Conservation (phyloP, 257 asterid genomes). For the Penstemon eatonii region DNA sequence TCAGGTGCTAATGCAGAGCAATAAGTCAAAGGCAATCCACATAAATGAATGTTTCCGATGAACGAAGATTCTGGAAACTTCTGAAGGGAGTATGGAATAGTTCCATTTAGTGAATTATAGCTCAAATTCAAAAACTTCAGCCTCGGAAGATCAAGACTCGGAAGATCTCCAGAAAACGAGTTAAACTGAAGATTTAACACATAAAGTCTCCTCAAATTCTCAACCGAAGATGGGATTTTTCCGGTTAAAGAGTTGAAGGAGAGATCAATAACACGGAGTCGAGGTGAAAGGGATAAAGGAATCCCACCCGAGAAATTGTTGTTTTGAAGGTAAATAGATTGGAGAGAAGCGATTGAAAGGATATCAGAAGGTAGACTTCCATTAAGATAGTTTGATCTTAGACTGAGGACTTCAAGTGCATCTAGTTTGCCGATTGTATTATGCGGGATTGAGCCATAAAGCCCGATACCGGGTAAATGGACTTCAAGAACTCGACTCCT, state of each 20-base stretch:
- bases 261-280: slow-evolving; percentile 58
- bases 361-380: slow-evolving; percentile 75
- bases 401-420: slow-evolving; percentile 70
- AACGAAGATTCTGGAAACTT: slow-evolving; percentile 71
- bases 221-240: slow-evolving; percentile 46
- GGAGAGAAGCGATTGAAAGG: slow-evolving; percentile 63
- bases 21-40: slow-evolving; percentile 56
- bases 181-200: slow-evolving; percentile 68
- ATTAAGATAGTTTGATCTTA: slow-evolving; percentile 62
- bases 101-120: slow-evolving; percentile 58
- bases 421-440: slow-evolving; percentile 59
- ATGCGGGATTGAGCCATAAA: slow-evolving; percentile 66
- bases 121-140: slow-evolving; percentile 64
- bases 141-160: slow-evolving; percentile 52
- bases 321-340: slow-evolving; percentile 60
- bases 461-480: slow-evolving; percentile 83
- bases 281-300: slow-evolving; percentile 52
- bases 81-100: slow-evolving; percentile 59
- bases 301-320: slow-evolving; percentile 76
- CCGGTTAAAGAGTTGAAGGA: slow-evolving; percentile 74
- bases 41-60: slow-evolving; percentile 61
- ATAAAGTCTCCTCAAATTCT: slow-evolving; percentile 44
- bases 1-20: slow-evolving; percentile 37
- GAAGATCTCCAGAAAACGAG: slow-evolving; percentile 55
- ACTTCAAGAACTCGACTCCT: slow-evolving; percentile 58